Conservation (phyloP, 2,329 filamentous ascomycete genomes). For the Lachnellula suecica region DNA sequence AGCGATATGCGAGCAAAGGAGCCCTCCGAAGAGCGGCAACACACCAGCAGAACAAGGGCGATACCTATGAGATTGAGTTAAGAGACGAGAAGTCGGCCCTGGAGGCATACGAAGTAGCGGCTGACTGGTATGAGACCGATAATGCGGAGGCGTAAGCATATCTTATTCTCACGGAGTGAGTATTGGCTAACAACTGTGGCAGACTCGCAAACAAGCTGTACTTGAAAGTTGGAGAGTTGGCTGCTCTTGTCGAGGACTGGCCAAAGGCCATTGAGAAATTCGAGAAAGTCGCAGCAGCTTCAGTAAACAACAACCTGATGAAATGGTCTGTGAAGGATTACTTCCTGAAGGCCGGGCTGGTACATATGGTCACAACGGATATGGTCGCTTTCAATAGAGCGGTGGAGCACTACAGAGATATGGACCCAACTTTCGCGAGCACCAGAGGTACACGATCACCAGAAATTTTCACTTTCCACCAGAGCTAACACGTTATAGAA, state of each 20-base stretch:
- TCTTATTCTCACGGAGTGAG: neutral
- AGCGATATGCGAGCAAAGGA: constrained; percentile 83
- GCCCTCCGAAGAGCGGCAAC: constrained; percentile 90
- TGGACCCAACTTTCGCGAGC: constrained; percentile 73
- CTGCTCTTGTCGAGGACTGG: constrained; percentile 81
- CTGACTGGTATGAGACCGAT: constrained; percentile 85
- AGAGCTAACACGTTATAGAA: no score
- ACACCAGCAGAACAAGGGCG: constrained; percentile 85
- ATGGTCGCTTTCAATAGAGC: constrained; percentile 76
- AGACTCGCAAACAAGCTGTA: constrained; percentile 91
- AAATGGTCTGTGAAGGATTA: constrained; percentile 95
- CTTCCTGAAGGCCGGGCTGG: constrained; percentile 90
- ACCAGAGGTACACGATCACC: no score
- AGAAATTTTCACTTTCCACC: no score
- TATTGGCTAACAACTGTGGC: constrained; percentile 10
- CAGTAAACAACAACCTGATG: constrained; percentile 88
- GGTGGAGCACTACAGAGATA: constrained; percentile 77
- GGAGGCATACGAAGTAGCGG: constrained; percentile 81
- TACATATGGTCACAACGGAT: constrained; percentile 74
- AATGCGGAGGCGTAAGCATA: constrained; percentile 73
- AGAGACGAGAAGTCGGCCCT: constrained; percentile 77
- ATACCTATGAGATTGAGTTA: constrained; percentile 81
- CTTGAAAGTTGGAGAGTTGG: constrained; percentile 87
- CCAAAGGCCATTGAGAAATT: constrained; percentile 78
- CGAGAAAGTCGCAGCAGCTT: constrained; percentile 77